Conservation (phyloP, 441 rosid genomes). For the Daphne laureola region DNA sequence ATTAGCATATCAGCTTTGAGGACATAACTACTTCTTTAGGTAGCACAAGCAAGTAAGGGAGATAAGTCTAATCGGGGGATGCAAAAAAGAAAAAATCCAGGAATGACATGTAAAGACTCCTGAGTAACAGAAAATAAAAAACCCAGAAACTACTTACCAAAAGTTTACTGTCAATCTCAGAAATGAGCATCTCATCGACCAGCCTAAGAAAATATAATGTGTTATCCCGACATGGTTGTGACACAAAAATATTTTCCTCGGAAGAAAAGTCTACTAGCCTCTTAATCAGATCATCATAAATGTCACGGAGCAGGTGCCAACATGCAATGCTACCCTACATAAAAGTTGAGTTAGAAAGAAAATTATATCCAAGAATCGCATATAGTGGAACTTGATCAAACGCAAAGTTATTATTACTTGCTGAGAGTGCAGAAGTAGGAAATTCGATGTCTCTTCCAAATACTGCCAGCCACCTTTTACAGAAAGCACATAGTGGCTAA, state of each 20-base stretch:
- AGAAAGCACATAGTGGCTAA: conserved; percentile 73
- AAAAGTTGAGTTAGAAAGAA: conserved; percentile 23
- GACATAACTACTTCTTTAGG: too few species aligned
- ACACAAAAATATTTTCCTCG: conserved; percentile 80
- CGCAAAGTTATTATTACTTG: conserved; percentile 44
- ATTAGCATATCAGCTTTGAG: too few species aligned
- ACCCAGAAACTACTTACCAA: conserved; percentile 39
- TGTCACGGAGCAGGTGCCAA: conserved; percentile 65
- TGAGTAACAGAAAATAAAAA: too few species aligned
- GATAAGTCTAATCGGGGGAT: too few species aligned
- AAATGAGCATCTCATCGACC: conserved; percentile 86
- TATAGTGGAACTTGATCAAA: background rate
- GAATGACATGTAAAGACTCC: too few species aligned
- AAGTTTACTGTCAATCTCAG: conserved; percentile 70
- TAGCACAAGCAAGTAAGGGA: too few species aligned
- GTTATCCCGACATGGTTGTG: conserved; percentile 96
- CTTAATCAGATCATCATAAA: conserved; percentile 65
- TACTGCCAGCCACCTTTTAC: conserved; percentile 99
- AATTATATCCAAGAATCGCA: conserved; percentile 8
- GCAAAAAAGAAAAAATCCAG: too few species aligned
- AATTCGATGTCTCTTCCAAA: conserved; percentile 89
- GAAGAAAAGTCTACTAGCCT: conserved; percentile 71
- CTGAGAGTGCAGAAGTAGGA: conserved; percentile 61
- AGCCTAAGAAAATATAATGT: conserved; percentile 72
- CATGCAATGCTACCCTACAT: conserved; percentile 53